Evolutionary conservation across 1,284 basidiomycete species (phyloP).

Genomic region (Heterobasidion occidentale): DNA sequence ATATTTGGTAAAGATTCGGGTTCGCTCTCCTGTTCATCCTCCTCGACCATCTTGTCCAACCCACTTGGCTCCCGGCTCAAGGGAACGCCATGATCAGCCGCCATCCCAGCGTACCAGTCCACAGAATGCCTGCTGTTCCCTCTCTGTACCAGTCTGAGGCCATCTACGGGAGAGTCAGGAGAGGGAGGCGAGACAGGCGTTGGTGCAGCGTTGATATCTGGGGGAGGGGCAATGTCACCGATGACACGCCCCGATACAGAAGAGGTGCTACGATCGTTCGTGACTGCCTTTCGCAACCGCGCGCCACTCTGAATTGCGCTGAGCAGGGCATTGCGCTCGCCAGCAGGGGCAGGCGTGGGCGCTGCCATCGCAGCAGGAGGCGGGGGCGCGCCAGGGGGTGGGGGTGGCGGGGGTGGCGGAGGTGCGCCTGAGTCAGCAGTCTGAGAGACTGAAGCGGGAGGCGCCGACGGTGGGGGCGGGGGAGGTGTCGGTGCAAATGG

Average conservation of each 20-base stretch:
- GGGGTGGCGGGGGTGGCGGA: constrained; percentile 24
- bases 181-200: constrained; percentile 32
- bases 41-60: constrained; percentile 55
- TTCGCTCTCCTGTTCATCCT: constrained; percentile 32
- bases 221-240: constrained; percentile 68
- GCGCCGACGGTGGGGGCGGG: constrained; percentile 25
- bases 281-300: constrained; percentile 71
- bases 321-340: constrained; percentile 66
- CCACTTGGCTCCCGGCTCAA: constrained; percentile 24
- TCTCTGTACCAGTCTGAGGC: constrained; percentile 8
- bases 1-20: constrained; percentile 41
- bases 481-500: constrained; percentile 24
- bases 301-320: constrained; percentile 79
- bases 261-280: constrained; percentile 77
- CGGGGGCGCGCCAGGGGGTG: constrained; percentile 27
- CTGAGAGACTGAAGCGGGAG: constrained; percentile 16
- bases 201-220: constrained; percentile 52
- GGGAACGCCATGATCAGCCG: constrained; percentile 52
- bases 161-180: constrained; percentile 14
- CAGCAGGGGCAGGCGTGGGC: constrained; percentile 26
- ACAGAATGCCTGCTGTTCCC: constrained; percentile 71
- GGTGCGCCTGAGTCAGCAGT: constrained; percentile 14
- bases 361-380: constrained; percentile 30
- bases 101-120: constrained; percentile 89
- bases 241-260: constrained; percentile 70